A percentile compares a stretch with the other conserved stretches of the same genome.
These are phyloP conservation scores for Candida insectalens DNA, from an alignment of 805 yeast genomes.

Conservation along the genomic window DNA sequence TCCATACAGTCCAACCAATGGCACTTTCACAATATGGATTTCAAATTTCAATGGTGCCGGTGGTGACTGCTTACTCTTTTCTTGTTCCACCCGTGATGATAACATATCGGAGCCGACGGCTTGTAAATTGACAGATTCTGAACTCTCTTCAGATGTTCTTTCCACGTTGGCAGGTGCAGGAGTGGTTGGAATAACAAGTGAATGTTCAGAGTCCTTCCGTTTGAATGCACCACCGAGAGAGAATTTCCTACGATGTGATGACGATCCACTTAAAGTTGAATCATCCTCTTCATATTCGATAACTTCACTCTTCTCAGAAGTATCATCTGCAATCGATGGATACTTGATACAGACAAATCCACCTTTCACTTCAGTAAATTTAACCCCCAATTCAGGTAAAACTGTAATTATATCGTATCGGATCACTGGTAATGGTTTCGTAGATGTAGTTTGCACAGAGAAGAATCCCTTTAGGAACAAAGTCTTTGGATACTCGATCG, in stretches of 20 bases:
- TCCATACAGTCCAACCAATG: constrained; percentile 83
- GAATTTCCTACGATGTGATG: constrained; percentile 58
- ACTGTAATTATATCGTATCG: constrained; percentile 76
- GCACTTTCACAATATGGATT: constrained; percentile 85
- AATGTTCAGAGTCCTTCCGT: constrained; percentile 25
- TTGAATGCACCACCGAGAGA: constrained; percentile 52
- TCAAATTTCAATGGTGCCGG: constrained; percentile 74
- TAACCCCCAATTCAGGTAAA: constrained; percentile 65
- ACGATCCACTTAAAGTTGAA: too few species aligned
- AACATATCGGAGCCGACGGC: constrained; percentile 54
- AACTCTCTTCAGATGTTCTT: constrained; percentile 35
- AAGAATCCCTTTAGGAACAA: constrained; percentile 88
- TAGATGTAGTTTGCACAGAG: constrained; percentile 90
- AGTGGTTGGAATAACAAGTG: constrained; percentile 22
- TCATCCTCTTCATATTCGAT: too few species aligned
- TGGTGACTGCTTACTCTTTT: constrained; percentile 9
- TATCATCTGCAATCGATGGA: constrained; percentile 34
- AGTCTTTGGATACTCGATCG: constrained; percentile 88
- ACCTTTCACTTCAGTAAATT: constrained; percentile 83
- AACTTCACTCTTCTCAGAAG: too few species aligned
- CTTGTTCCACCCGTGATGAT: constrained; percentile 49
- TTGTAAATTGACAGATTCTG: constrained; percentile 54
- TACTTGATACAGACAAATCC: constrained; percentile 81
- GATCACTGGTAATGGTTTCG: constrained; percentile 82
- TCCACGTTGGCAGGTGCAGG: constrained; percentile 29